A percentile compares a stretch with the other conserved stretches of the same genome.
These are phyloP conservation scores for Phlyctochytrium arcticum DNA, from an alignment of 192 early-diverging fungal genomes.

Conservation along the genomic window DNA sequence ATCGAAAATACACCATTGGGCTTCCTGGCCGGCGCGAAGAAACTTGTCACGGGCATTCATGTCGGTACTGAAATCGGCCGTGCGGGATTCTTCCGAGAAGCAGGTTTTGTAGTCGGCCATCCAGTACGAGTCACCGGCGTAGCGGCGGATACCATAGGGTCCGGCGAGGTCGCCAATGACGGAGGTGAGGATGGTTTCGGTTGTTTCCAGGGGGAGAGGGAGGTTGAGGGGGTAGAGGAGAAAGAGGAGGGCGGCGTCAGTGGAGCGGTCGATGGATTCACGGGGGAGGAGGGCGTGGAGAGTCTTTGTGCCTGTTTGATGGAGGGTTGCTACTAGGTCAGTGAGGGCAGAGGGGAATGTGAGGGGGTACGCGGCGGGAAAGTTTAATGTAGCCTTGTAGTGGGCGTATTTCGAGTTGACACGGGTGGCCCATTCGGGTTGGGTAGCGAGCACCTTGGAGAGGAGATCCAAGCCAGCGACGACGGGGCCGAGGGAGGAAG, in stretches of 20 bases:
- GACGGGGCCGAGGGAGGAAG: constrained; percentile 34
- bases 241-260: constrained; percentile 35
- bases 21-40: constrained; percentile 30
- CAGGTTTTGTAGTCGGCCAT: constrained; percentile 36
- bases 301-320: background rate
- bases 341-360: background rate
- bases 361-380: background rate
- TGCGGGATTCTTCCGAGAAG: constrained; percentile 28
- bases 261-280: constrained; percentile 19
- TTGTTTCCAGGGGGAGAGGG: constrained; percentile 2
- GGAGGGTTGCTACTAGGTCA: constrained; percentile 12
- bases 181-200: constrained; percentile 12
- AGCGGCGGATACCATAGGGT: constrained; percentile 31
- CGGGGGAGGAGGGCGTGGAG: constrained; percentile 21
- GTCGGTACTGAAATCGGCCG: constrained; percentile 36
- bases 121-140: constrained; percentile 39
- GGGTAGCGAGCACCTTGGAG: no score
- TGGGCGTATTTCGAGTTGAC: constrained; percentile 15
- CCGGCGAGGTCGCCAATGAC: constrained; percentile 25
- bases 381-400: background rate
- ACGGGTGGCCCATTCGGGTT: background rate
- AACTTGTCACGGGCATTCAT: constrained; percentile 19
- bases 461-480: constrained; percentile 28
- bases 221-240: constrained; percentile 31
- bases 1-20: constrained; percentile 40